phyloP scores from a whole-genome alignment of 768 basidiomycete genomes.

The Boletus subparvulus region DNA sequence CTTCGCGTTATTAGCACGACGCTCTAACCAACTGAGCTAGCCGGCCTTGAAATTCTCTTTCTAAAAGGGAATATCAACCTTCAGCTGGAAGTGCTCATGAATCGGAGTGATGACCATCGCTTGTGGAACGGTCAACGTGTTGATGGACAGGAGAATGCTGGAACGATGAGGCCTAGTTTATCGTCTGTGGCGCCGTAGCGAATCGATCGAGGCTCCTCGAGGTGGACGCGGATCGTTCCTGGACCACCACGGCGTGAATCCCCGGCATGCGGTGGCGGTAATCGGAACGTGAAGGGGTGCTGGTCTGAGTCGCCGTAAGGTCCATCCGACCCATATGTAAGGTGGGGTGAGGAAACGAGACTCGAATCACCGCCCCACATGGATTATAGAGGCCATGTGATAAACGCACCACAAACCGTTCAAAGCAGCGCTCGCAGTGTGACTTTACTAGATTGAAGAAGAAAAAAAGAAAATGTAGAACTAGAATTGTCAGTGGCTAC shows the following conservation, averaged over 20 bases:
- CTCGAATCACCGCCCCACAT: not conserved
- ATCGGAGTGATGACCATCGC: no score
- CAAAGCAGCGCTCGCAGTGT: not conserved
- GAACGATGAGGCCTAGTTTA: not conserved
- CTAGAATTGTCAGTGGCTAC: no score
- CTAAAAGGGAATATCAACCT: no score
- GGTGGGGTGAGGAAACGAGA: not conserved
- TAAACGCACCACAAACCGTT: not conserved
- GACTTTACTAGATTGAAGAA: not conserved
- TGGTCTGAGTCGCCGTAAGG: no score
- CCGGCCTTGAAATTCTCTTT: constrained; percentile 12
- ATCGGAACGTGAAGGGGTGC: not conserved
- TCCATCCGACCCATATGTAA: not conserved
- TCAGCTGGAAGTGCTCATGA: no score
- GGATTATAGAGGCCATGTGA: not conserved
- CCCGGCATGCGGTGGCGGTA: no score
- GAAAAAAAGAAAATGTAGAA: no score
- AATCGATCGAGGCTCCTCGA: not conserved
- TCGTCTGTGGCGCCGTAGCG: not conserved
- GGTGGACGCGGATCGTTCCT: not conserved
- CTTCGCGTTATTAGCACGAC: constrained; percentile 34
- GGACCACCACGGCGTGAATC: no score
- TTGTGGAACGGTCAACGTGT: not conserved
- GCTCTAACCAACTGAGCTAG: constrained; percentile 37
- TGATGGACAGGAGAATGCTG: not conserved